A percentile compares a stretch with the other conserved stretches of the same genome.
Conservation (phyloP, 306 rosid genomes). For the Glycine latifolia region DNA sequence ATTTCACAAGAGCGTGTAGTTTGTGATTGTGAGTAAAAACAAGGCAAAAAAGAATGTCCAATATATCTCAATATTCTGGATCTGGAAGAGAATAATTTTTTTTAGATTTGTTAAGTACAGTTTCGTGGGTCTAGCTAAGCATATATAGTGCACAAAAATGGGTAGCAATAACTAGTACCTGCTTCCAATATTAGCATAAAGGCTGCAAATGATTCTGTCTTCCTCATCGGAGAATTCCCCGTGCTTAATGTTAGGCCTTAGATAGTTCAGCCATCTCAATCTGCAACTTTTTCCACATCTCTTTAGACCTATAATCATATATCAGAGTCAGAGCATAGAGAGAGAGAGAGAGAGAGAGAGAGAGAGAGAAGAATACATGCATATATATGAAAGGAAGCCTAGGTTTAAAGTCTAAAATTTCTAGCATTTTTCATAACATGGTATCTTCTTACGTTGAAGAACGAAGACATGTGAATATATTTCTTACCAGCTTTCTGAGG, state of each 20-base stretch:
- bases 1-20: conserved; percentile 4
- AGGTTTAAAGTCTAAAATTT: background rate
- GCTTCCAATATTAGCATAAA: conserved; percentile 91
- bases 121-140: conserved; percentile 17
- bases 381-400: background rate
- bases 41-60: background rate
- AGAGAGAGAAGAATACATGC: background rate
- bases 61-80: conserved; percentile 34
- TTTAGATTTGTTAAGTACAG: background rate
- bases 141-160: conserved; percentile 33
- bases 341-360: background rate
- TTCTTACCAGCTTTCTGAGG: conserved; percentile 91
- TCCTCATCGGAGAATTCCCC: conserved; percentile 96
- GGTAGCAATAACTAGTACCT: conserved; percentile 53
- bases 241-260: conserved; percentile 91
- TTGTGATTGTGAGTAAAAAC: conserved; percentile 6
- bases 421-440: conserved; percentile 1
- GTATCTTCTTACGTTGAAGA: background rate
- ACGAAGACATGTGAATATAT: background rate
- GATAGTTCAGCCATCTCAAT: conserved; percentile 96
- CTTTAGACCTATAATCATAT: conserved; percentile 64
- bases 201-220: conserved; percentile 84
- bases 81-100: conserved; percentile 27
- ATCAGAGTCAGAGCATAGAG: conserved; percentile 18
- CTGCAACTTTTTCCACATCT: conserved; percentile 98